These are phyloP conservation scores for Fusarium xylarioides DNA, from an alignment of 2,329 filamentous ascomycete species.

Conservation along the genomic window DNA sequence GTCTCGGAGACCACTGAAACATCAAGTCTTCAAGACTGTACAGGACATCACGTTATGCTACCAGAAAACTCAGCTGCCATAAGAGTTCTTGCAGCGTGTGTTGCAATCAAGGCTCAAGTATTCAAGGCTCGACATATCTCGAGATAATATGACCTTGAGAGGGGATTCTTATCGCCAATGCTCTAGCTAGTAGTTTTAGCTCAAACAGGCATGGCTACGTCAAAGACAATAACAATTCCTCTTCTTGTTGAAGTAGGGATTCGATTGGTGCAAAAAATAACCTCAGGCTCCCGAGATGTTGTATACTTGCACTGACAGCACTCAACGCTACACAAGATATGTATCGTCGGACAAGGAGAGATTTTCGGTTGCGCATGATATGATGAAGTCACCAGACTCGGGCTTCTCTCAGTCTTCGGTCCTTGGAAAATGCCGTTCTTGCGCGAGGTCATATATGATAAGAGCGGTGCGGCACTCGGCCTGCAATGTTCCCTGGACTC, in stretches of 20 bases:
- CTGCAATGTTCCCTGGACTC: neutral
- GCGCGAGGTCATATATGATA: neutral
- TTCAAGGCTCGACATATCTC: neutral
- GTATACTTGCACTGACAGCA: neutral
- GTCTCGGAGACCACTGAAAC: no score
- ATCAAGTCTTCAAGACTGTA: neutral
- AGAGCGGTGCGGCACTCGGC: constrained; percentile 18
- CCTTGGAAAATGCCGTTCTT: neutral
- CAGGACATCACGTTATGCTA: neutral
- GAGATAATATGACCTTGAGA: no score
- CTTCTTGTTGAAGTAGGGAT: neutral
- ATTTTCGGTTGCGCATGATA: neutral
- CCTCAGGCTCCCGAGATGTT: neutral
- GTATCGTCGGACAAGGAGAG: neutral
- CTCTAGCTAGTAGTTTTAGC: neutral
- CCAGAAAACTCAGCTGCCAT: neutral
- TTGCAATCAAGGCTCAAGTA: no score
- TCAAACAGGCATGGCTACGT: neutral
- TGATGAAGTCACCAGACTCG: neutral
- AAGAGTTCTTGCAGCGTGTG: neutral
- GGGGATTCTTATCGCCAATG: neutral
- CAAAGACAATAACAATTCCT: neutral
- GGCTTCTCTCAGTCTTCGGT: neutral
- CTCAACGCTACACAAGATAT: neutral
- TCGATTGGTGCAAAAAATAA: neutral